Evolutionary conservation across 2,329 filamentous ascomycete genomes (phyloP).

Genomic region (Orbilia oligospora): DNA sequence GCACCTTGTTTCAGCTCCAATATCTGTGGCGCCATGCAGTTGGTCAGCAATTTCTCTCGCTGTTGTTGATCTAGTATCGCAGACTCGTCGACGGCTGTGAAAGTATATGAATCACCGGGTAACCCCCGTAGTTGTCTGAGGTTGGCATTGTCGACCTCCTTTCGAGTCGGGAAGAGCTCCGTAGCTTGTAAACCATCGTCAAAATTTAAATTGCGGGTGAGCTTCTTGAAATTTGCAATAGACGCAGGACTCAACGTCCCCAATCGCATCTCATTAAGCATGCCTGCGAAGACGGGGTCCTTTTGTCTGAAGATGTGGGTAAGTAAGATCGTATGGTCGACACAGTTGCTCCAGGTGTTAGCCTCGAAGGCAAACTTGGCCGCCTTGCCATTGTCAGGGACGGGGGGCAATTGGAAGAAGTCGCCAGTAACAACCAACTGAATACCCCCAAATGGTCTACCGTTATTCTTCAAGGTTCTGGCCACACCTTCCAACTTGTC

Average conservation of each 20-base stretch:
- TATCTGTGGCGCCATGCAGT: slow-evolving; percentile 90
- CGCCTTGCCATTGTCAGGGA: slow-evolving; percentile 79
- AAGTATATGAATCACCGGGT: slow-evolving; percentile 77
- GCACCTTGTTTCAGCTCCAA: slow-evolving; percentile 90
- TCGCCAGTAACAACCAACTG: slow-evolving; percentile 96
- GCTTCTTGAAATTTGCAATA: slow-evolving; percentile 79
- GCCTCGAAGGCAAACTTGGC: slow-evolving; percentile 95
- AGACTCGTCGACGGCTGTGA: slow-evolving; percentile 78
- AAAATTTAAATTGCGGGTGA: slow-evolving; percentile 80
- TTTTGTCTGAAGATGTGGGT: slow-evolving; percentile 97
- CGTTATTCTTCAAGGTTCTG: slow-evolving; percentile 87
- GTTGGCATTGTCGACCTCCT: slow-evolving; percentile 91
- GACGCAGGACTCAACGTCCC: slow-evolving; percentile 84
- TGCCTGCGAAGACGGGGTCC: slow-evolving; percentile 88
- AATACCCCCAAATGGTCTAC: slow-evolving; percentile 93
- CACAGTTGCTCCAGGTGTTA: slow-evolving; percentile 89
- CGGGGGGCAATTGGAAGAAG: slow-evolving; percentile 96
- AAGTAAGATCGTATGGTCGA: slow-evolving; percentile 94
- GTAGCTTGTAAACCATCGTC: slow-evolving; percentile 85
- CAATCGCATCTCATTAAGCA: slow-evolving; percentile 98
- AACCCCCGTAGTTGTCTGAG: slow-evolving; percentile 79
- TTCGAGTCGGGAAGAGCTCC: slow-evolving; percentile 91
- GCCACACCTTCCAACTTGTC: slow-evolving; percentile 95
- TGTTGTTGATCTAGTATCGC: slow-evolving; percentile 78
- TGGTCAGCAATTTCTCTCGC: slow-evolving; percentile 83